Evolutionary conservation across 352 stramenopile genomes (phyloP).

Genomic region (Globisporangium ultimum): DNA sequence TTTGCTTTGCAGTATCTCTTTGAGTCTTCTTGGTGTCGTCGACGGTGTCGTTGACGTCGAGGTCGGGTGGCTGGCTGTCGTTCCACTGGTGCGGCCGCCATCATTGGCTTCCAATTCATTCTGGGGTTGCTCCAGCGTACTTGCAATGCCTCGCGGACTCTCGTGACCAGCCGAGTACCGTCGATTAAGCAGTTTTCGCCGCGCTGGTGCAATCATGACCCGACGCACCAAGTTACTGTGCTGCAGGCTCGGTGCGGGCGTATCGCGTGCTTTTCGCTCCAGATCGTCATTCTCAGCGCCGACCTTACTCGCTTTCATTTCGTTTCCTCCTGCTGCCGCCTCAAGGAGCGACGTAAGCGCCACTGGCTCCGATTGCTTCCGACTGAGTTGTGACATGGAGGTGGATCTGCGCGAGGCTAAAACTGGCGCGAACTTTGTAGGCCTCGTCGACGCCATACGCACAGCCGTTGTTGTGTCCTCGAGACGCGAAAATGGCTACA

Average conservation of each 20-base stretch:
- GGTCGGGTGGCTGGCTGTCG: background rate
- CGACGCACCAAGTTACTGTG: background rate
- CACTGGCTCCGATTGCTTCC: background rate
- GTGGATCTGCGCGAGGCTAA: background rate
- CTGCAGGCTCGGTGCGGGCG: background rate
- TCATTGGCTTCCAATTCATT: too few species aligned
- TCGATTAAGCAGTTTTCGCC: background rate
- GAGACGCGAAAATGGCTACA: background rate
- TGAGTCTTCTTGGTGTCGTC: background rate
- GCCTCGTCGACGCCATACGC: background rate
- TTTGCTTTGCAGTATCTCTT: background rate
- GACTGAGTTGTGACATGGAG: background rate
- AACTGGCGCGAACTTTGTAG: background rate
- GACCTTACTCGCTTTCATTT: background rate
- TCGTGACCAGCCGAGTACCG: slow-evolving; percentile 3
- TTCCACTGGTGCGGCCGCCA: too few species aligned
- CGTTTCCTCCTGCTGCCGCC: too few species aligned
- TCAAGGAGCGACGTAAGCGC: background rate
- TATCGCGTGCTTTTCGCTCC: background rate
- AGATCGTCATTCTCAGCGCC: background rate
- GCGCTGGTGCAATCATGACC: background rate
- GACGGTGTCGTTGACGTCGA: background rate
- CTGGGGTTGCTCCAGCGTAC: too few species aligned
- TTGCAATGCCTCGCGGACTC: too few species aligned
- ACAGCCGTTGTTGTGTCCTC: background rate